Conservation (phyloP, 2,329 filamentous ascomycete genomes). For the Paraconiothyrium brasiliense region DNA sequence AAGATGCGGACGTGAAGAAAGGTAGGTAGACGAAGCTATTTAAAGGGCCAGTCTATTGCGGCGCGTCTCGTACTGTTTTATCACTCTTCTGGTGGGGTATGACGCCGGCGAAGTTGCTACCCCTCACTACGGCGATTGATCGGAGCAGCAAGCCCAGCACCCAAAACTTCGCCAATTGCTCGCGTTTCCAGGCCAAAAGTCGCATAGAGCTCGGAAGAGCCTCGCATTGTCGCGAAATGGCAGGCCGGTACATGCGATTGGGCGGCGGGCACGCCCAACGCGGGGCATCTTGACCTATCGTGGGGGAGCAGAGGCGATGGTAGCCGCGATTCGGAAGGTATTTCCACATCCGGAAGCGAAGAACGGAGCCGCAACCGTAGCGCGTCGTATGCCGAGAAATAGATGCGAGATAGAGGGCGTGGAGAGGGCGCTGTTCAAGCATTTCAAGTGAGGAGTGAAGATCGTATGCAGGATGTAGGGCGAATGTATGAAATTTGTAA, state of each 20-base stretch:
- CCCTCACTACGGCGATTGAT: conserved; percentile 30
- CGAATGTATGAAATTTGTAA: neutral
- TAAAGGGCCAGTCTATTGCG: conserved; percentile 21
- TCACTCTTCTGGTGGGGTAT: conserved; percentile 20
- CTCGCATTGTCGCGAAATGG: neutral
- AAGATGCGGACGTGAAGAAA: conserved; percentile 13
- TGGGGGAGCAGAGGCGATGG: conserved; percentile 11
- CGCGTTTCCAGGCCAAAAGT: conserved; percentile 39
- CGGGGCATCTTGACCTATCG: conserved; percentile 20
- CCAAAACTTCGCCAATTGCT: conserved; percentile 31
- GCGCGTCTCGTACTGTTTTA: conserved; percentile 39
- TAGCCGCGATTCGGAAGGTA: conserved; percentile 17
- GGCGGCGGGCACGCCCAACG: conserved; percentile 3
- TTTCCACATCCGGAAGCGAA: conserved; percentile 20
- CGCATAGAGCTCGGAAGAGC: conserved; percentile 30
- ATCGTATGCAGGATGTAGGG: neutral
- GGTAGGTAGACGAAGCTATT: conserved; percentile 19
- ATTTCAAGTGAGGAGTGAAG: neutral
- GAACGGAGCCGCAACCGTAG: conserved; percentile 17
- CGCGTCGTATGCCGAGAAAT: neutral
- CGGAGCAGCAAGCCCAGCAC: conserved; percentile 31
- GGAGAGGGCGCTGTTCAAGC: neutral
- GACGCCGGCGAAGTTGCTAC: conserved; percentile 33
- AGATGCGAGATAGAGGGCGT: neutral
- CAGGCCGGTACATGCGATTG: conserved; percentile 6